Evolutionary conservation across 257 asterid species (phyloP), one percentile per base, ranked within the genome.

Genomic region (Penstemon eatonii): DNA sequence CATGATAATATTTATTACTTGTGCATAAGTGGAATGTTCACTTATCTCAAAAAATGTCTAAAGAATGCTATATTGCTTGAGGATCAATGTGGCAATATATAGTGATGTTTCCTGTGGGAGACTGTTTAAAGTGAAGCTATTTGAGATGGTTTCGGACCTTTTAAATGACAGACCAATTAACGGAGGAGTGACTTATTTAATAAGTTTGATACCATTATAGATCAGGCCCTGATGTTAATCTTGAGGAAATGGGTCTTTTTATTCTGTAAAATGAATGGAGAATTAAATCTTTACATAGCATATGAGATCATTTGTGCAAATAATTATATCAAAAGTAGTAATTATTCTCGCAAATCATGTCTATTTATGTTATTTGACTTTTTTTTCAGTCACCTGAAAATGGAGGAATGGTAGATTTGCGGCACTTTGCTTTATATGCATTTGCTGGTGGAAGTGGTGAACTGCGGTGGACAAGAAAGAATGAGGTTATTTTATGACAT

Each of bases 381-480:
- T 63, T 73, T 73, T 45, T 69, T 51, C 79, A 94, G 99, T 83
- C 63, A 41, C 76, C 89, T 51, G 99, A 91, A 52, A 86, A 65
- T 87, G 77, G 93, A 36, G 96, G 90, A 58, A 76, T 75, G 6
- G 87, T 82, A 71, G 96, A 94, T 77, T 75, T 91, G 68, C 91
- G 92, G 50, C 97, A 94, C 86, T 94, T 94, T 80, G 96, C 95
- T 51, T 69, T 91, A 66, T 91, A 87, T 85, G 96, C 99, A 74
- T 86, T 94, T 82, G 88, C 95, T 33, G 97, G 98, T 71, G 85
- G 87, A 67, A 87, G 86, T 78, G 99, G 99, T 66, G 89, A 83
- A 57, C 79, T 86, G 75, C 90, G 96, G 18, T 94, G 99, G 96
- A 81, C 79, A 75, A 84, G 96, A 82, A 86, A 84, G 85, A 79